Base-by-base conservation (phyloP, 805 yeast species). In the Metschnikowia gelsemii region DNA sequence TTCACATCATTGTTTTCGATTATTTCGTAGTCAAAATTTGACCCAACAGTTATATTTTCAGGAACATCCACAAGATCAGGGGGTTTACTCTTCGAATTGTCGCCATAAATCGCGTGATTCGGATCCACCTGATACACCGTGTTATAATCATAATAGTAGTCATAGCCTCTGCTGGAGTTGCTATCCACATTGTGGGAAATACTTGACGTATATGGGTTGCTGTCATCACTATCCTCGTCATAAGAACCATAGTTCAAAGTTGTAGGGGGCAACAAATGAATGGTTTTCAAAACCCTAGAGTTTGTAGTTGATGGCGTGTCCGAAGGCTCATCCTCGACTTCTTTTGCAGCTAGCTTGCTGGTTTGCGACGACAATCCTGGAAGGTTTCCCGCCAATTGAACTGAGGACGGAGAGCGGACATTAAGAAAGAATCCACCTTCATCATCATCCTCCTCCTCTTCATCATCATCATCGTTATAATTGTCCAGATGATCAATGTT, bases 191-290 rank as follows among this genome's bases (percentile, higher is more conserved):
- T 82, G 63, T 85, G 93, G 1, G 88, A 80, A 36, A 82, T 74
- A 57, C 82, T 72, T 49, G 76, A 58, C 9, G 73, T 69, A 55
- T 70, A 70, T 1, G 72, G 72, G 45, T 67, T 47, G 43, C 78
- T 82, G 34, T 77, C 83, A 43, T 80, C 84, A 47, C 81, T 80
- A 40, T 75, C 78, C 44, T 77, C 82, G 39, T 76, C 81, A 6
- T 76, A 68, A 4, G 85, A 78, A 6, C 87, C 87, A 58, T 79
- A 79, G 58, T 90, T 89, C 41, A 91, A 74, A 0, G 87, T 80
- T 0, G 98, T 89, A 2, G 96, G 82, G 2, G 98, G 97, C 38
- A 91, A 65, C 32, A 80, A 70, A 26, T 87, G 88, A 49, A 90
- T 89, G 8, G 87, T 84, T 32, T 76, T 75, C 38, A 59, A 47